A percentile compares a stretch with the other conserved stretches of the same genome.
Conservation (phyloP, 2,329 filamentous ascomycete genomes). For the Didymella pomorum region DNA sequence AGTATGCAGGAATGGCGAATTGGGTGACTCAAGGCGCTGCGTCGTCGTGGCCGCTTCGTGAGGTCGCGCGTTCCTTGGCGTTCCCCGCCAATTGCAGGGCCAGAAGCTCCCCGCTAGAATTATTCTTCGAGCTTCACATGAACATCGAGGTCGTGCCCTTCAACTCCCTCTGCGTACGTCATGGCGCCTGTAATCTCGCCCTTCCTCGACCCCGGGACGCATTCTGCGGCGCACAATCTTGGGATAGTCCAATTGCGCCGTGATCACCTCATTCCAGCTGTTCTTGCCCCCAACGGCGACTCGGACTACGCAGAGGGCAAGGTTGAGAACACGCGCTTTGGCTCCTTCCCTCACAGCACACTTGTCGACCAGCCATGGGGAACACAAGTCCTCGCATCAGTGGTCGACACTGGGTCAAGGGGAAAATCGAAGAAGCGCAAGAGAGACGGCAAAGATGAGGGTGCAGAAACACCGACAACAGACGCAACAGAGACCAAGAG, state of each 20-base stretch:
- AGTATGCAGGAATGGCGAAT: conserved; percentile 9
- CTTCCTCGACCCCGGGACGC: conserved; percentile 75
- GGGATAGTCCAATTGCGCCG: conserved; percentile 88
- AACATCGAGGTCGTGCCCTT: not conserved
- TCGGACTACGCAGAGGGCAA: conserved; percentile 57
- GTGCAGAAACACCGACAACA: conserved; percentile 22
- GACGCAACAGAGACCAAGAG: conserved; percentile 45
- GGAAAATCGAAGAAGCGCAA: conserved; percentile 66
- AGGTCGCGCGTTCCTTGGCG: conserved; percentile 31
- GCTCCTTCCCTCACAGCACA: conserved; percentile 68
- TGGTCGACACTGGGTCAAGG: conserved; percentile 89
- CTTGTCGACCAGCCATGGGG: conserved; percentile 82
- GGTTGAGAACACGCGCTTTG: conserved; percentile 87
- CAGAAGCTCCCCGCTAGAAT: conserved; percentile 38
- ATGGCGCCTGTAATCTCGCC: conserved; percentile 65
- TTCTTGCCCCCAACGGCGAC: conserved; percentile 54
- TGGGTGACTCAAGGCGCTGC: conserved; percentile 22
- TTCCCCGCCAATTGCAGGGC: conserved; percentile 35
- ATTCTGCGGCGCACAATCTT: conserved; percentile 70
- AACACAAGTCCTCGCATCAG: conserved; percentile 86
- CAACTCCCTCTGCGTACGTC: not conserved
- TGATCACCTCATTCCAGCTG: conserved; percentile 81
- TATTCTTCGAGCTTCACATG: conserved; percentile 21
- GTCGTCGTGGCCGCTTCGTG: conserved; percentile 37
- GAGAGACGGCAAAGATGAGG: conserved; percentile 50